phyloP scores from a whole-genome alignment of 768 basidiomycete genomes.

The Lactarius sp. region DNA sequence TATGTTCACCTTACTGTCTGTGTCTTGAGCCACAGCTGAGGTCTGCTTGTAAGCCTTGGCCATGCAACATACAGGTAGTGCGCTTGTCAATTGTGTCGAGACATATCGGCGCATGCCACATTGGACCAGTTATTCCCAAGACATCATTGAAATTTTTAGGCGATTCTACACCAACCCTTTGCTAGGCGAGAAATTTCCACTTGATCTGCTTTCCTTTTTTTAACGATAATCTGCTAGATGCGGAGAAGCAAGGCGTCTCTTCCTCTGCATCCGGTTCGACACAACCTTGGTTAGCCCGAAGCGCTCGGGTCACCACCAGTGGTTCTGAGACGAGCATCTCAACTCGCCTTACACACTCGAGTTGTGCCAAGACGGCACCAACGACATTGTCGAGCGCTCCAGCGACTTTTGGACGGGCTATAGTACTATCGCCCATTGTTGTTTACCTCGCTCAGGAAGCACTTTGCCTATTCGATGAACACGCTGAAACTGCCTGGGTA shows the following conservation, averaged over 20 bases:
- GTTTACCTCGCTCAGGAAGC: constrained; percentile 81
- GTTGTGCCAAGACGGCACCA: constrained; percentile 58
- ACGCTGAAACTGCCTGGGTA: constrained; percentile 80
- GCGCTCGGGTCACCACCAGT: constrained; percentile 74
- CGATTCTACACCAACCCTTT: constrained; percentile 94
- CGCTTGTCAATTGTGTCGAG: constrained; percentile 92
- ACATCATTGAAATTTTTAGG: constrained; percentile 92
- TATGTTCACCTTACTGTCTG: constrained; percentile 37
- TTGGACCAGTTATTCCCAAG: constrained; percentile 96
- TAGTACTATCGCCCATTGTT: constrained; percentile 80
- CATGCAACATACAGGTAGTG: constrained; percentile 94
- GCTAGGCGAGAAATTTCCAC: constrained; percentile 48
- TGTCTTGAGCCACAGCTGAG: background rate
- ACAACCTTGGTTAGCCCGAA: constrained; percentile 46
- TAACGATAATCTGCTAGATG: constrained; percentile 47
- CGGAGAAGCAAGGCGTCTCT: constrained; percentile 95
- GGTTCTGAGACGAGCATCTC: constrained; percentile 75
- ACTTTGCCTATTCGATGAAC: constrained; percentile 92
- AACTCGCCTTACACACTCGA: constrained; percentile 60
- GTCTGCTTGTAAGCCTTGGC: constrained; percentile 61
- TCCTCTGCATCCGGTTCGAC: constrained; percentile 66
- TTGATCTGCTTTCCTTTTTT: background rate
- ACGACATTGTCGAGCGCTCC: constrained; percentile 51
- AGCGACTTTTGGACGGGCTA: constrained; percentile 86
- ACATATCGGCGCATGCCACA: constrained; percentile 94